These are phyloP conservation scores for Lophiostoma macrostomum DNA, from an alignment of 495 filamentous ascomycete genomes.

Conservation along the genomic window DNA sequence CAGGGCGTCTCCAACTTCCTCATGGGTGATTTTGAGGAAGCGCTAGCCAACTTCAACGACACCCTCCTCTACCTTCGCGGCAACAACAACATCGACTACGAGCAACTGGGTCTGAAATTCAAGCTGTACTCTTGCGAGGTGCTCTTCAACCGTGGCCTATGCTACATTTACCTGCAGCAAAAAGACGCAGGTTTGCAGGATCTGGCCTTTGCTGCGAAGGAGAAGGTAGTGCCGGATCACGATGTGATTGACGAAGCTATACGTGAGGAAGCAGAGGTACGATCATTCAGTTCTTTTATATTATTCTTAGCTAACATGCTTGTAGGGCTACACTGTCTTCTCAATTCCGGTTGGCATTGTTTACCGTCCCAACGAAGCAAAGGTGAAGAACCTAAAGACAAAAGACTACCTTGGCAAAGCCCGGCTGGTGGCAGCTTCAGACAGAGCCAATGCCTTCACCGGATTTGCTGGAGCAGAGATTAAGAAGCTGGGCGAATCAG, in stretches of 20 bases:
- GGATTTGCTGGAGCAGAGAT: slow-evolving; percentile 73
- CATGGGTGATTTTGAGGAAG: slow-evolving; percentile 95
- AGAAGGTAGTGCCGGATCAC: slow-evolving; percentile 92
- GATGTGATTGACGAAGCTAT: slow-evolving; percentile 98
- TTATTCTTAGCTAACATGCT: slow-evolving; percentile 10
- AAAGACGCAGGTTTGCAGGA: slow-evolving; percentile 87
- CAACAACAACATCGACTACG: slow-evolving; percentile 97
- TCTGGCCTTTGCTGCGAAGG: slow-evolving; percentile 86
- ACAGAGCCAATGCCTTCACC: slow-evolving; percentile 70
- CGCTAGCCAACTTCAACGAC: slow-evolving; percentile 98
- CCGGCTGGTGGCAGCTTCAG: slow-evolving; percentile 86
- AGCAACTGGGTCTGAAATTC: slow-evolving; percentile 92
- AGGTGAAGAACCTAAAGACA: slow-evolving; percentile 95
- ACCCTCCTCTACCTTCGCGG: slow-evolving; percentile 91
- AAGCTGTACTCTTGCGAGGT: slow-evolving; percentile 97
- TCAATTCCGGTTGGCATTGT: slow-evolving; percentile 95
- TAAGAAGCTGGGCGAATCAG: slow-evolving; percentile 54
- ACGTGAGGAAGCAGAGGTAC: slow-evolving; percentile 83
- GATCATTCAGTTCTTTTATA: too few species aligned
- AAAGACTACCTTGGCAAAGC: slow-evolving; percentile 98
- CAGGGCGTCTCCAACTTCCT: slow-evolving; percentile 98
- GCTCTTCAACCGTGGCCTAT: slow-evolving; percentile 94
- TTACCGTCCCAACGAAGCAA: slow-evolving; percentile 93
- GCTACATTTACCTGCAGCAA: slow-evolving; percentile 95
- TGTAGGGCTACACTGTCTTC: slow-evolving; percentile 94